Base-by-base conservation (phyloP, 495 filamentous ascomycete genomes). In the Penicillium malachiteum region DNA sequence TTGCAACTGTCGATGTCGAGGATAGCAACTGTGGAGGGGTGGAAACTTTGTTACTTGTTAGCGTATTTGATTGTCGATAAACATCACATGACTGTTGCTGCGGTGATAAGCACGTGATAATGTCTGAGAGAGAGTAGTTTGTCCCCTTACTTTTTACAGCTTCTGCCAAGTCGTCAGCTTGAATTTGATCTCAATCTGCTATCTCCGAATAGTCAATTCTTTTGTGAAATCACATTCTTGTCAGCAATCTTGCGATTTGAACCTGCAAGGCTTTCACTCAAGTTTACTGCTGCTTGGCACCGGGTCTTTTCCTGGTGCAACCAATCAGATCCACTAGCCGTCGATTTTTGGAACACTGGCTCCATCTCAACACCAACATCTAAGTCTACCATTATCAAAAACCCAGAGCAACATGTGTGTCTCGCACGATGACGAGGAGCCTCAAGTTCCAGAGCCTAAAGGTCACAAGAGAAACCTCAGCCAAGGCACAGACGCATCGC, bases 51-150 rank as follows among this genome's bases (percentile, higher is more conserved):
- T 57, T 46, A 31, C 34, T 47, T 26, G 51, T 16, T 9, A 26
- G 51, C 52, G 17, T 31, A 54, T 60, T 65, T 51, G 67, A 66
- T 71, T 74, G 74, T 77, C 73, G 72, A 75, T 75, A 74, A 76
- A 76, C 72, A 76, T 55, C 66, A 55, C 55, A 61, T 58, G 46
- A 54, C 34, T 12, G 75, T 78, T 77, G 66, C 67, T 64, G 56
- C 33, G 65, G 70, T 49, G 58, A 78, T 57, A 16, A 47, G 56
- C 71, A 73, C 70, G 66, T 71, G 68, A 48, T 46, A 4, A 30
- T 31, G 12, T 37, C 34, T 38, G 21, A 30, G 7, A 50, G n/a
- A 8, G 42, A 31, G 11, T 16, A 17, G 1, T 13, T 7, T 31
- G n/a, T 48, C 30, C 26, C 43, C 26, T 46, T 32, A 32, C 43